Conservation (phyloP, 2,329 filamentous ascomycete species). For the Chrysosporium keratinophilum region DNA sequence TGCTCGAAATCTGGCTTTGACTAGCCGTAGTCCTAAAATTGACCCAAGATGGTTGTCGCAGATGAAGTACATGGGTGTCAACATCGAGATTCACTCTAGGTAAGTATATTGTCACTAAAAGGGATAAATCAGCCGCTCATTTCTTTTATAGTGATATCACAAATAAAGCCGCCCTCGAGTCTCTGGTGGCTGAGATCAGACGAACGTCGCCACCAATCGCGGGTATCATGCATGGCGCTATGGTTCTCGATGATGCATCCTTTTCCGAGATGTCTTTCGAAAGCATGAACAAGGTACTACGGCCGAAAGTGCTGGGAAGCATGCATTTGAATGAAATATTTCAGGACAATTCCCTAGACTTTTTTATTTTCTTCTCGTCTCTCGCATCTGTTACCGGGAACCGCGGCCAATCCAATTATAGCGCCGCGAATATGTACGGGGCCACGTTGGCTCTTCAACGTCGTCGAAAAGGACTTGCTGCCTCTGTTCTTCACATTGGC, state of each 20-base stretch:
- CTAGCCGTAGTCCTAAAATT: slow-evolving; percentile 25
- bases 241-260: slow-evolving; percentile 29
- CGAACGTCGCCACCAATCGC: slow-evolving; percentile 22
- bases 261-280: slow-evolving; percentile 28
- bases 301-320: slow-evolving; percentile 35
- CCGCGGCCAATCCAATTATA: slow-evolving; percentile 30
- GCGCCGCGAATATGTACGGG: slow-evolving; percentile 40
- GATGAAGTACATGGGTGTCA: neutral
- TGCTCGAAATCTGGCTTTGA: slow-evolving; percentile 23
- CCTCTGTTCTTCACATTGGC: slow-evolving; percentile 9
- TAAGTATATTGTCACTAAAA: neutral
- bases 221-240: slow-evolving; percentile 25
- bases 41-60: slow-evolving; percentile 16
- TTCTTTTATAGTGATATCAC: slow-evolving; percentile 15
- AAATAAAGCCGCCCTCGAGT: slow-evolving; percentile 16
- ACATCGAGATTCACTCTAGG: slow-evolving; percentile 3
- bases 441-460: slow-evolving; percentile 21
- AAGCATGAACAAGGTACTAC: slow-evolving; percentile 23
- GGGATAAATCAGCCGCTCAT: neutral
- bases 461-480: slow-evolving; percentile 9
- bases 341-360: slow-evolving; percentile 6
- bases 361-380: slow-evolving; percentile 19
- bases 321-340: slow-evolving; percentile 18
- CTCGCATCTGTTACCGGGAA: slow-evolving; percentile 24
- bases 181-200: neutral